Evolutionary conservation across 371 early-diverging fungal genomes (phyloP), one percentile per base, ranked within the genome.

Genomic region (Mucor irregularis): DNA sequence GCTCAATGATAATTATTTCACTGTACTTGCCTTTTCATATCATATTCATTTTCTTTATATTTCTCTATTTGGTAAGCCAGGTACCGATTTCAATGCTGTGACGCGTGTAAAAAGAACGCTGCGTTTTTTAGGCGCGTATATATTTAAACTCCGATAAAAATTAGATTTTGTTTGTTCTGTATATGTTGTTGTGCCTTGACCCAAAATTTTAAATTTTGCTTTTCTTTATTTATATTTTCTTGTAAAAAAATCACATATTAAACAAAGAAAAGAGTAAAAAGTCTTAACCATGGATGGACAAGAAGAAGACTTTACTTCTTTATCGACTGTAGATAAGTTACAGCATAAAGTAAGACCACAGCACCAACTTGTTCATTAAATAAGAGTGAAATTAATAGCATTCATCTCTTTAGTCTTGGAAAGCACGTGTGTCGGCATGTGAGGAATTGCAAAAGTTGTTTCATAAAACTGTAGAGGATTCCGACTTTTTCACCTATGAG

Each of bases 381-480:
- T 33, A 40, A 49, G 44, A 43, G 29, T 30, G 35, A 35, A 11
- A 35, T n/a, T 14, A 35, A 29, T 16, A 5, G 28, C 33, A 55
- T 29, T 47, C 30, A 7, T 38, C 25, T 29, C 6, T 30, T 25
- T 68, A 96, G 96, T 69, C 84, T 34, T 98, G 98, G 98, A 97
- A 98, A 69, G 98, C 93, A 22, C 89, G 98, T 57, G 76, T 89
- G 44, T 82, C 78, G 21, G 98, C 90, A 13, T 98, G 93, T 72
- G 89, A 88, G 33, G 93, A 94, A 51, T 76, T 95, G 24, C 78
- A 85, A 17, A 83, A 86, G 46, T 56, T 84, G 37, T 87, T 95
- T 47, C 73, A 73, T 30, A 83, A 71, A 40, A 78, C 85, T 44
- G 83, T 79, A 40, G 71, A 71, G 19, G 83, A 89, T 42, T 69